Evolutionary conservation across 225 moss, liverwort and hornwort species (phyloP).

Genomic region (Lunularia cruciata): DNA sequence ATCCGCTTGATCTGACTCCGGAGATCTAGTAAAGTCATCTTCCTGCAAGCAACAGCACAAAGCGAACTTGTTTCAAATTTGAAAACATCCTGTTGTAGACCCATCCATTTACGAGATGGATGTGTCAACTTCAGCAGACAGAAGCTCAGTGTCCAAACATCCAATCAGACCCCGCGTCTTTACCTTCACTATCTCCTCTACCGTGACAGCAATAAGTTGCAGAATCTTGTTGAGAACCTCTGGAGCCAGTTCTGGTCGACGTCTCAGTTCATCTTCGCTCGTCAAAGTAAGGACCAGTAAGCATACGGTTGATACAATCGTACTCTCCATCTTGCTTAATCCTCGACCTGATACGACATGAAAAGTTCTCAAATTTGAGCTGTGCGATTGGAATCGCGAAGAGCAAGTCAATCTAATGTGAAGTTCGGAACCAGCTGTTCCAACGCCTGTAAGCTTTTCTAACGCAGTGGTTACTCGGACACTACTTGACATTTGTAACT

Average conservation of each 20-base stretch:
- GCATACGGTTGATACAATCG: conserved; percentile 36
- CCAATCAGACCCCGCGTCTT: not conserved
- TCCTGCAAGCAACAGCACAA: not conserved
- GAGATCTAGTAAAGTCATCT: not conserved
- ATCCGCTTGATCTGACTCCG: conserved; percentile 9
- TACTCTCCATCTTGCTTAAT: conserved; percentile 27
- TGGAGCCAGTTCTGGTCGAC: conserved; percentile 22
- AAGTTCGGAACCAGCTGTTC: not conserved
- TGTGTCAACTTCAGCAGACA: not conserved
- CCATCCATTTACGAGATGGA: not conserved
- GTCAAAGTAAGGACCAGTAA: conserved; percentile 25
- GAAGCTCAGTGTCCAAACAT: not conserved
- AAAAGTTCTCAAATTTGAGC: not conserved
- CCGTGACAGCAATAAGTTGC: conserved; percentile 11
- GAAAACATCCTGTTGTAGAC: not conserved
- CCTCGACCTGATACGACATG: conserved; percentile 28
- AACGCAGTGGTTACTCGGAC: not conserved
- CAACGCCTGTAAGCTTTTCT: not conserved
- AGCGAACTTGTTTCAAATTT: not conserved
- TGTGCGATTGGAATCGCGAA: not conserved
- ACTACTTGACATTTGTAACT: not conserved
- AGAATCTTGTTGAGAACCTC: conserved; percentile 15
- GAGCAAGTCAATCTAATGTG: not conserved
- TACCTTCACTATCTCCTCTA: conserved; percentile 29
- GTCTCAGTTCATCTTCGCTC: conserved; percentile 29